Conservation (phyloP, 2,329 filamentous ascomycete species). For the Didymella glomerata region DNA sequence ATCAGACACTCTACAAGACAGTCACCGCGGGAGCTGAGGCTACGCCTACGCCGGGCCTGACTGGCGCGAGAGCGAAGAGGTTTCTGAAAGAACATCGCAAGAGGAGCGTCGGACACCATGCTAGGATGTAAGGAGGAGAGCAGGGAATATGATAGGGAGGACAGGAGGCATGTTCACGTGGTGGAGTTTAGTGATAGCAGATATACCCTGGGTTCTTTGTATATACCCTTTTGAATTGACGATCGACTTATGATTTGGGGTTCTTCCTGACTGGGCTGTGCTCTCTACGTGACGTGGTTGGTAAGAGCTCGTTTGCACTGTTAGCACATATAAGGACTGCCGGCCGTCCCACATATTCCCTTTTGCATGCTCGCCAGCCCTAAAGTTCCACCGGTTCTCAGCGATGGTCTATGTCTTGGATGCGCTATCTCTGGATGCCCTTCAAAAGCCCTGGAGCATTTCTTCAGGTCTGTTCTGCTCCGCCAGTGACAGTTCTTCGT, state of each 20-base stretch:
- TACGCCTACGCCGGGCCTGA: conserved; percentile 21
- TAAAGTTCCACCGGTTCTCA: too few species aligned
- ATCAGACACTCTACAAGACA: conserved; percentile 29
- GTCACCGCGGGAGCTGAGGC: conserved; percentile 21
- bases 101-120: conserved; percentile 28
- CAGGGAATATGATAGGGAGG: not conserved
- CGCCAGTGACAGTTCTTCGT: too few species aligned
- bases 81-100: conserved; percentile 30
- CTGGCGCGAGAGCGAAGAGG: conserved; percentile 25
- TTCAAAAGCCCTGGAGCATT: too few species aligned
- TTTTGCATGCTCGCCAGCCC: too few species aligned
- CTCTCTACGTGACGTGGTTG: not conserved
- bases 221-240: conserved; percentile 18
- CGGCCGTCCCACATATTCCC: too few species aligned
- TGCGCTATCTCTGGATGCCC: too few species aligned
- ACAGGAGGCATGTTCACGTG: conserved; percentile 4
- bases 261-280: too few species aligned
- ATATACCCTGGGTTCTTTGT: conserved; percentile 27
- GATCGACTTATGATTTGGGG: too few species aligned
- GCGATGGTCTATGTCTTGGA: too few species aligned
- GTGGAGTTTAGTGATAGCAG: conserved; percentile 10
- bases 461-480: too few species aligned
- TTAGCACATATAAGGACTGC: too few species aligned
- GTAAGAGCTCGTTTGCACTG: not conserved
- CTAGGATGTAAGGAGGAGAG: conserved; percentile 8